Evolutionary conservation across 2,329 filamentous ascomycete genomes (phyloP).

Genomic region (Penicillium sp.): DNA sequence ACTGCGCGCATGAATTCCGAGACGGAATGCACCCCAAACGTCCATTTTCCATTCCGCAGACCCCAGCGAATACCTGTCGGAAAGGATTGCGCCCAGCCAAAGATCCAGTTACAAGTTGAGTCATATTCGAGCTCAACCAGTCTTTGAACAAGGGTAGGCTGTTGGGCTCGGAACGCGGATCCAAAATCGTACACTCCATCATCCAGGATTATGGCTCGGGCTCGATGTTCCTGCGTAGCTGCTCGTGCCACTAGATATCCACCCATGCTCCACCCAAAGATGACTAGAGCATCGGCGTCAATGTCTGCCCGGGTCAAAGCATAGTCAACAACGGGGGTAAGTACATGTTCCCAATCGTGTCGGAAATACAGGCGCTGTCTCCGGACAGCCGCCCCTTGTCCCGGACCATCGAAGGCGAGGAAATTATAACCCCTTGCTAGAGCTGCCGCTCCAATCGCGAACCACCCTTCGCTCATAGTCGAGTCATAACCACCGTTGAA

Average conservation of each 20-base stretch:
- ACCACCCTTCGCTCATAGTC: constrained; percentile 30
- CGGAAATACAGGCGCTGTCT: constrained; percentile 28
- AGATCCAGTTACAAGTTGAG: constrained; percentile 1
- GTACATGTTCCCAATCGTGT: constrained; percentile 31
- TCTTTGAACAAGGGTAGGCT: constrained; percentile 8
- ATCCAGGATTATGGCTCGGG: constrained; percentile 24
- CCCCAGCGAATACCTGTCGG: constrained; percentile 12
- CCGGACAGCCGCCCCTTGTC: constrained; percentile 29
- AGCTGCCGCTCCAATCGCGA: constrained; percentile 25
- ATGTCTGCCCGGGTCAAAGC: constrained; percentile 18
- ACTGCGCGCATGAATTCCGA: constrained; percentile 1
- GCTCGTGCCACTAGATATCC: constrained; percentile 33
- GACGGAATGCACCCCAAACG: constrained; percentile 4
- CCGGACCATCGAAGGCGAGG: constrained; percentile 35
- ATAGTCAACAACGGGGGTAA: constrained; percentile 33
- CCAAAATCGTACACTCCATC: constrained; percentile 19
- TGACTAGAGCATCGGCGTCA: constrained; percentile 24
- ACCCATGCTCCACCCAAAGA: constrained; percentile 31
- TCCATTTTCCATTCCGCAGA: constrained; percentile 13
- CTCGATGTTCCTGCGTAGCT: constrained; percentile 30
- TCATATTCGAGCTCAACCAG: constrained; percentile 6
- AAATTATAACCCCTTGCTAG: constrained; percentile 32
- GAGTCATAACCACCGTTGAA: constrained; percentile 31
- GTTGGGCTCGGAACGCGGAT: constrained; percentile 7
- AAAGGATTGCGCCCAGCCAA: constrained; percentile 2